Conservation (phyloP, 176 grass and related monocot genomes). For the Aegilops longissima region DNA sequence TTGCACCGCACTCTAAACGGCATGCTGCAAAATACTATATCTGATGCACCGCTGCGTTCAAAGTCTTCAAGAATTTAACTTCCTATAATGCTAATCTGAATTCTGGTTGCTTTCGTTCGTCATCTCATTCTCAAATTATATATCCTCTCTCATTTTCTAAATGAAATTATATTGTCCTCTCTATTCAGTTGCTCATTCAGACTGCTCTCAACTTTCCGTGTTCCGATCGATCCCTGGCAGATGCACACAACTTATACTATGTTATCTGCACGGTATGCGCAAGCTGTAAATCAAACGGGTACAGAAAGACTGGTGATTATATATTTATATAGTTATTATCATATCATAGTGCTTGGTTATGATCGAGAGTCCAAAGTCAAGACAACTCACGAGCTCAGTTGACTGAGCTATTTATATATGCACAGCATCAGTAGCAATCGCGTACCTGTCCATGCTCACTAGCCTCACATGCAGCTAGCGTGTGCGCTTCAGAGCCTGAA, state of each 20-base stretch:
- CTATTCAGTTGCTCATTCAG: not conserved
- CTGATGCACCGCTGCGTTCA: not conserved
- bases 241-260: not conserved
- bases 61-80: not conserved
- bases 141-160: too few species aligned
- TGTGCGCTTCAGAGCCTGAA: not conserved
- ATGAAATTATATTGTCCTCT: too few species aligned
- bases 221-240: not conserved
- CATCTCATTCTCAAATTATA: too few species aligned
- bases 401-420: not conserved
- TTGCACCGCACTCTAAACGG: not conserved
- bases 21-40: not conserved
- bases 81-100: not conserved
- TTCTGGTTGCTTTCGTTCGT: not conserved
- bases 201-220: not conserved
- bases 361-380: not conserved
- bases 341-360: not conserved
- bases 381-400: not conserved
- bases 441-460: not conserved
- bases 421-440: not conserved
- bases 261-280: not conserved
- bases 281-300: not conserved
- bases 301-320: not conserved
- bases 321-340: not conserved
- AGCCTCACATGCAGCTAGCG: not conserved